Evolutionary conservation across 2,329 filamentous ascomycete species (phyloP).

Genomic region (Neofusicoccum ribis): DNA sequence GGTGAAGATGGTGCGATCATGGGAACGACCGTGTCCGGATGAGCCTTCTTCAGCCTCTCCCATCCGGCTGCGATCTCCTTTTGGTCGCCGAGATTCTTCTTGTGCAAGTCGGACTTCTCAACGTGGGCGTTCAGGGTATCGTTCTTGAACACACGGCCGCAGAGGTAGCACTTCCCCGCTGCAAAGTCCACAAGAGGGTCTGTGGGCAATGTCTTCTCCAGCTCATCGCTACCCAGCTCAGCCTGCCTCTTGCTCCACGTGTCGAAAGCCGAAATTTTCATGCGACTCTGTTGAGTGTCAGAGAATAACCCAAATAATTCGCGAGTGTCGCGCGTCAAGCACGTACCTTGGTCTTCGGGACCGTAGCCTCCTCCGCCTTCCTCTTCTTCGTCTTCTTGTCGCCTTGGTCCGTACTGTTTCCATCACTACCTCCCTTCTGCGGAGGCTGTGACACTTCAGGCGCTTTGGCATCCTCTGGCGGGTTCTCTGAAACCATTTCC

Average conservation of each 20-base stretch:
- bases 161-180: slow-evolving; percentile 14
- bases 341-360: slow-evolving; percentile 2
- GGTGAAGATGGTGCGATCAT: background rate
- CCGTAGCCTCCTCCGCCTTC: slow-evolving; percentile 8
- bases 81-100: slow-evolving; percentile 5
- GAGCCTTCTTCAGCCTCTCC: slow-evolving; percentile 12
- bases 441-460: background rate
- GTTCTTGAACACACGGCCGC: slow-evolving; percentile 14
- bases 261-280: slow-evolving; percentile 3
- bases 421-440: slow-evolving; percentile 1
- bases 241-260: slow-evolving; percentile 8
- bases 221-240: slow-evolving; percentile 2
- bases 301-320: background rate
- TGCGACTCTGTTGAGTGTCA: background rate
- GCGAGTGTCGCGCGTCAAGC: background rate
- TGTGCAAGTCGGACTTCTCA: slow-evolving; percentile 14
- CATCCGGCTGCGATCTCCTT: slow-evolving; percentile 12
- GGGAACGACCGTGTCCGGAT: slow-evolving; percentile 4
- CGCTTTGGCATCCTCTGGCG: slow-evolving; percentile 7
- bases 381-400: slow-evolving; percentile 18
- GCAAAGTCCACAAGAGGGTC: slow-evolving; percentile 11
- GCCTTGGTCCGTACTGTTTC: background rate
- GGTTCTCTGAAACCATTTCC: slow-evolving; percentile 9
- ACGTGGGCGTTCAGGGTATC: slow-evolving; percentile 6
- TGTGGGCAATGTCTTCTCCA: background rate